Base-by-base conservation (phyloP, 2,329 filamentous ascomycete genomes). In the Paracamarosporium sp. region DNA sequence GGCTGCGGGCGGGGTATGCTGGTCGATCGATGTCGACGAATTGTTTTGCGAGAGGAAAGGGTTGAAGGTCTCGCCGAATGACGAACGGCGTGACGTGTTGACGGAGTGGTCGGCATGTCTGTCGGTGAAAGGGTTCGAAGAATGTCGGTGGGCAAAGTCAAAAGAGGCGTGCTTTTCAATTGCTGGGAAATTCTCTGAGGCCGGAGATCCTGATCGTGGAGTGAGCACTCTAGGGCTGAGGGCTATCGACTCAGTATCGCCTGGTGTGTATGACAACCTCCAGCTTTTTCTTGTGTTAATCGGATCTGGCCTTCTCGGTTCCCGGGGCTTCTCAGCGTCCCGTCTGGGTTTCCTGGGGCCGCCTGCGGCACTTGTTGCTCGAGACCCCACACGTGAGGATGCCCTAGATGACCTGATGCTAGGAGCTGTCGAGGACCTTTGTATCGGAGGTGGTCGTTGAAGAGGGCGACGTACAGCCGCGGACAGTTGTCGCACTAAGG, bases 11-110 rank as follows among this genome's bases (percentile, higher is more conserved):
- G 38, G 1, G 25, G 15, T 15, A 52, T 57, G n/a, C 50, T 51
- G 15, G 35, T 31, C 20, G 24, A 61, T 24, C 50, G 45, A 35
- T 59, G 55, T 8, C 57, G 55, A 11, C 56, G 60, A 31, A 53
- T 31, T n/a, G 46, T 47, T 36, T 53, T 61, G 48, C 48, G 46
- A 36, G 20, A 36, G 46, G 28, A 50, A 50, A 9, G 46, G 46
- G 28, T 50, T 28, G 30, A n/a, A 4, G 5, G 12, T 27, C 20
- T 50, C 27, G 9, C 27, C 46, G 12, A 38, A 36, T 4, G 46
- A 38, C 17, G 30, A 50, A 11, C 28, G 31, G 13, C 33, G 46
- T 13, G 46, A 50, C 5, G 33, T 22, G 27, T 38, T 12, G 20
- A 12, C 43, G 13, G 25, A 30, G 9, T 17, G 6, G 25, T 45